Percentiles rank a stretch among this genome's conserved stretches.
These are phyloP conservation scores for Didymella exigua DNA, from an alignment of 2,329 filamentous ascomycete species.

Conservation along the genomic window DNA sequence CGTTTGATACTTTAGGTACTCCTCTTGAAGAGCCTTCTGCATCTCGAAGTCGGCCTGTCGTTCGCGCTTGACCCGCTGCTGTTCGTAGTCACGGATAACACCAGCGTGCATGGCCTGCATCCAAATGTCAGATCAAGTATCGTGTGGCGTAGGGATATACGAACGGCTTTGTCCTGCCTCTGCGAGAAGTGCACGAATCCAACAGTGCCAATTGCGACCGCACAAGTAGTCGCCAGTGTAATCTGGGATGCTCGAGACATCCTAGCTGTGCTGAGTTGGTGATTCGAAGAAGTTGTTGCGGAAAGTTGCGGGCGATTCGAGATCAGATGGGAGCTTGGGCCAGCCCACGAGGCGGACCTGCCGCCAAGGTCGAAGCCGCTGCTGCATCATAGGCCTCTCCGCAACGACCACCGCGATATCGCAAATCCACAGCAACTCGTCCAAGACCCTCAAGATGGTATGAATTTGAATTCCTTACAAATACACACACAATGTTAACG, in stretches of 20 bases:
- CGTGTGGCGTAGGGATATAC: conserved; percentile 38
- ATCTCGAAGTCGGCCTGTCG: conserved; percentile 93
- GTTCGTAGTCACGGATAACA: conserved; percentile 92
- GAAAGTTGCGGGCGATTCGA: conserved; percentile 23
- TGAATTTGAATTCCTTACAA: not conserved
- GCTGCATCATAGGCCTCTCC: conserved; percentile 35
- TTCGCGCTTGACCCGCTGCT: conserved; percentile 87
- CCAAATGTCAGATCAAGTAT: conserved; percentile 15
- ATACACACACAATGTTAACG: conserved; percentile 29
- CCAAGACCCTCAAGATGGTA: conserved; percentile 34
- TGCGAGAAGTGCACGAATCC: conserved; percentile 90
- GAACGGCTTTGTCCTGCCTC: conserved; percentile 78
- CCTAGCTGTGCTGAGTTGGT: conserved; percentile 4
- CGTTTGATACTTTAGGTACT: conserved; percentile 87
- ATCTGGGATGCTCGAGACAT: conserved; percentile 94
- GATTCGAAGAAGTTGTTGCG: conserved; percentile 1
- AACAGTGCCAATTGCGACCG: conserved; percentile 77
- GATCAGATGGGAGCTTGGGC: conserved; percentile 41
- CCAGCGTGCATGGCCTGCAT: conserved; percentile 90
- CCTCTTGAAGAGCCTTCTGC: conserved; percentile 81
- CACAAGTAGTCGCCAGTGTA: conserved; percentile 77
- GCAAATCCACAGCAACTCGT: conserved; percentile 19
- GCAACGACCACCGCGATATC: conserved; percentile 27
- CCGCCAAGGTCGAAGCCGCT: conserved; percentile 29
- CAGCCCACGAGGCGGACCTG: conserved; percentile 15